Percentiles rank a stretch among this genome's conserved stretches.
These are phyloP conservation scores for Themeda triandra DNA, from an alignment of 176 grass and related monocot genomes.

Conservation along the genomic window DNA sequence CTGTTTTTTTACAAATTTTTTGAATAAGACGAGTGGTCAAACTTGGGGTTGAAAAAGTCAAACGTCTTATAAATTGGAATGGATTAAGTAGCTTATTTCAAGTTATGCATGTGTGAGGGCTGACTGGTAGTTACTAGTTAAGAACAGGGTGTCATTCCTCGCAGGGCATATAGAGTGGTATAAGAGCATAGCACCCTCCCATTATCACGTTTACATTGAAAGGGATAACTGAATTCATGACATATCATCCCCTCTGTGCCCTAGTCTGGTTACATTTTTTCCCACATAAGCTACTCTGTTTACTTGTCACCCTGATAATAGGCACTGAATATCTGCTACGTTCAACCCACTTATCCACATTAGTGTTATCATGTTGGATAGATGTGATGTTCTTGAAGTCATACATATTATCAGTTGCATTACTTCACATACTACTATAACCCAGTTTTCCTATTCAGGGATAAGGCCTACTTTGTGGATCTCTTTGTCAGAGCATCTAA, in stretches of 20 bases:
- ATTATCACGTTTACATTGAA: not conserved
- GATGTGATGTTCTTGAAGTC: not conserved
- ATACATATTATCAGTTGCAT: not conserved
- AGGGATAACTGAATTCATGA: not conserved
- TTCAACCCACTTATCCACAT: not conserved
- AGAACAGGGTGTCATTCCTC: not conserved
- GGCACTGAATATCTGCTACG: not conserved
- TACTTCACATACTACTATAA: constrained; percentile 1
- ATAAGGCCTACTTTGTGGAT: constrained; percentile 99
- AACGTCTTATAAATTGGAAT: no score
- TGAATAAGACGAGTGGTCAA: no score
- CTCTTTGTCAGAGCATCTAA: constrained; percentile 98
- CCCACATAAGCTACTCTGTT: not conserved
- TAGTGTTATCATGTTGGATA: not conserved
- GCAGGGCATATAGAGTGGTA: not conserved
- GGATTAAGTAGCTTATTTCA: not conserved
- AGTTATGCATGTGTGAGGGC: not conserved
- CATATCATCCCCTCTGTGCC: not conserved
- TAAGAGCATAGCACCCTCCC: not conserved
- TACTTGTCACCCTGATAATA: not conserved
- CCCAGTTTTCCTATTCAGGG: constrained; percentile 46
- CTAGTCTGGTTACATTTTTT: not conserved
- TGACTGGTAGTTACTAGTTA: not conserved
- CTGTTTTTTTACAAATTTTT: no score
- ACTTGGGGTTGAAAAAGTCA: no score